Evolutionary conservation across 2,329 filamentous ascomycete species (phyloP), one percentile per base, ranked within the genome.

Genomic region (Torrubiellomyces zombiae): DNA sequence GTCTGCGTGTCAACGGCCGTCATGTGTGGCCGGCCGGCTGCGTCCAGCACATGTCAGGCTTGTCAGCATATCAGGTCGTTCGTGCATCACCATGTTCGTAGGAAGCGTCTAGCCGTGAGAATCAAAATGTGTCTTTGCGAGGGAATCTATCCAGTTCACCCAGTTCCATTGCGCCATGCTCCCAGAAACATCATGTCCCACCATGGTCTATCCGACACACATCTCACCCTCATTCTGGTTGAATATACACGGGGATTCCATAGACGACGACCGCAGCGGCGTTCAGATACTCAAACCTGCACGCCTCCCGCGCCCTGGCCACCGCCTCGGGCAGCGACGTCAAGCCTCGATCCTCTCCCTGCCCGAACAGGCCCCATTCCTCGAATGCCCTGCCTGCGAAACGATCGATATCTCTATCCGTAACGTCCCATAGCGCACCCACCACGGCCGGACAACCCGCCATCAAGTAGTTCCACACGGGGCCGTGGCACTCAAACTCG

Each of bases 381-480:
- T 89, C 78, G 45, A 93, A 78, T 3, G 78, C 59, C 14, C 66
- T 62, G 17, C 75, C 71, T 0, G 85, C 79, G 48, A 93, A 92
- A 11, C 85, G 77, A 55, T 98, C 91, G 47, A 94, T 93, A 48
- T 98, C 89, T 41, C 80, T 80, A 47, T 98, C 89, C 7, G 89
- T 98, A 24, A 98, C 89, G 49, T 98, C 89, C 89, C 89, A 98
- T 18, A 98, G 60, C 10, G 85, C 94, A 22, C 83, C 89, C 3
- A 95, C 73, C 7, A 95, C 70, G 0, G 86, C 83, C 4, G 82
- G 83, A 38, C 67, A 72, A 1, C 82, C 86, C 0, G 83, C 85
- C 37, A 86, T 73, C 52, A 98, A 73, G 53, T 95, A 95, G 39
- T 85, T 83, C 55, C 85, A 73, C 14, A 89, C 79, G 28, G 86